Conservation (phyloP, 2,329 filamentous ascomycete genomes). For the Acrodontium crateriforme region DNA sequence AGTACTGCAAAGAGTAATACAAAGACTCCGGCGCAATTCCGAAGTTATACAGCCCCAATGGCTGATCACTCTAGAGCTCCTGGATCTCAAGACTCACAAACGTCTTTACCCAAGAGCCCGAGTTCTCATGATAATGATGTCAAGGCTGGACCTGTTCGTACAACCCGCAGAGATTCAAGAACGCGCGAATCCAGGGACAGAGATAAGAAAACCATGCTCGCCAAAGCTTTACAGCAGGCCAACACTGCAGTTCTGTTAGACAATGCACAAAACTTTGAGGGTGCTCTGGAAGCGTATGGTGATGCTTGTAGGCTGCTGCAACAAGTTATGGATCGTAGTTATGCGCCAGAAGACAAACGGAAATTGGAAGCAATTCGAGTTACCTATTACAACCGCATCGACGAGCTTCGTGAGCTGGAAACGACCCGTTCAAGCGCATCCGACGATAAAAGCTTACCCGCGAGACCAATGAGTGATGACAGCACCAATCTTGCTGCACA, state of each 20-base stretch:
- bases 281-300: slow-evolving; percentile 75
- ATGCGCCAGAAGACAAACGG: slow-evolving; percentile 70
- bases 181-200: slow-evolving; percentile 32
- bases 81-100: slow-evolving; percentile 4
- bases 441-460: slow-evolving; percentile 62
- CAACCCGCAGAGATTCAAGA: slow-evolving; percentile 11
- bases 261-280: slow-evolving; percentile 89
- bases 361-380: slow-evolving; percentile 87
- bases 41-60: slow-evolving; percentile 14
- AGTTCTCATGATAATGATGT: too few relatives aligned
- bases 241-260: slow-evolving; percentile 92
- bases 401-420: slow-evolving; percentile 67
- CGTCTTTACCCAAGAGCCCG: slow-evolving; percentile 4
- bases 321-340: slow-evolving; percentile 74
- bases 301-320: slow-evolving; percentile 83
- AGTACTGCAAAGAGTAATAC: too few relatives aligned
- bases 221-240: slow-evolving; percentile 86
- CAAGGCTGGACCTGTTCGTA: neutral
- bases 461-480: slow-evolving; percentile 49
- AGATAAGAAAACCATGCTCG: slow-evolving; percentile 82
- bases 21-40: slow-evolving; percentile 13
- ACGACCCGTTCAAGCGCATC: slow-evolving; percentile 27
- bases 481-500: too few relatives aligned
- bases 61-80: slow-evolving; percentile 6
- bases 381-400: slow-evolving; percentile 82